phyloP scores from a whole-genome alignment of 345 rosid genomes.

The Excoecaria agallocha region DNA sequence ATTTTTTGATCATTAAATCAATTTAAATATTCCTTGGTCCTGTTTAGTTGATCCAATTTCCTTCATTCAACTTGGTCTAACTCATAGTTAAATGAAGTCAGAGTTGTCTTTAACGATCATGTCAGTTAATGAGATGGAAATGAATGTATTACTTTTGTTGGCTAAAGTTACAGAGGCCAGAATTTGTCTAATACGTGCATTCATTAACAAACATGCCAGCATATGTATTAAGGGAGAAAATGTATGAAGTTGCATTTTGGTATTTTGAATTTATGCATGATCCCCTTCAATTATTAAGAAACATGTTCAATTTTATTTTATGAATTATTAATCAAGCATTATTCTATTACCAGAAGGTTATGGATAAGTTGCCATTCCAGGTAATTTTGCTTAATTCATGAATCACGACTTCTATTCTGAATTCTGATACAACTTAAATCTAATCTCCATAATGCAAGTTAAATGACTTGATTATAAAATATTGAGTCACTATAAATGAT shows the following conservation, averaged over 20 bases:
- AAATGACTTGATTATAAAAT: too few relatives aligned
- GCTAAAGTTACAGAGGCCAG: neutral
- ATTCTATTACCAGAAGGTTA: too few relatives aligned
- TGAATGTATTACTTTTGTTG: neutral
- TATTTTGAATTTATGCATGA: neutral
- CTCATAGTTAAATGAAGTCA: neutral
- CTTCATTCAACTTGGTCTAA: neutral
- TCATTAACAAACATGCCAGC: neutral
- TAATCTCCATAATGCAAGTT: too few relatives aligned
- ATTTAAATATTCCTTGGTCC: neutral
- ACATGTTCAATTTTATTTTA: neutral
- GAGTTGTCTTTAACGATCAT: neutral
- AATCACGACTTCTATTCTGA: too few relatives aligned
- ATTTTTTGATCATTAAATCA: neutral
- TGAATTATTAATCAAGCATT: too few relatives aligned
- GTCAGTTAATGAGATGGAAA: neutral
- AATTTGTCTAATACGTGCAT: neutral
- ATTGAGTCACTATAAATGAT: too few relatives aligned
- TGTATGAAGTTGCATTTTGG: neutral
- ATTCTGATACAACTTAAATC: too few relatives aligned
- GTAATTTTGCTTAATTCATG: too few relatives aligned
- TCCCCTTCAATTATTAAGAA: neutral
- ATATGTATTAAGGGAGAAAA: neutral
- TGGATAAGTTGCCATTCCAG: too few relatives aligned
- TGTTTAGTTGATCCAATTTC: neutral